Conservation (phyloP, 176 grass and related monocot genomes). For the Aegilops speltoides region DNA sequence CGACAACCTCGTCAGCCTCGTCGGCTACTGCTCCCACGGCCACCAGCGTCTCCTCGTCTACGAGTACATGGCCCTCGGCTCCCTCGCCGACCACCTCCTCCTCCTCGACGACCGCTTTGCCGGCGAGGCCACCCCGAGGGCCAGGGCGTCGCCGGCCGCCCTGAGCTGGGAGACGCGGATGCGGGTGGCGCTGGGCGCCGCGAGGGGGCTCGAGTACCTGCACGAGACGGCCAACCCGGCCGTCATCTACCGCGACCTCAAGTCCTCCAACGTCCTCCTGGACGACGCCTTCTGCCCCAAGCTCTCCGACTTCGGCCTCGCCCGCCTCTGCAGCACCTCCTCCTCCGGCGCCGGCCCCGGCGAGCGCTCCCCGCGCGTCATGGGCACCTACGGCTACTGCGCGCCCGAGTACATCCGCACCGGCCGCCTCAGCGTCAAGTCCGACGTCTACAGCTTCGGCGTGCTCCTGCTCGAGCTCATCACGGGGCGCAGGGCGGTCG, state of each 20-base stretch:
- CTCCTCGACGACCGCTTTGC: background rate
- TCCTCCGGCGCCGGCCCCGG: background rate
- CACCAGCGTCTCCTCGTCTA: background rate
- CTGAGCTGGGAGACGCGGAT: conserved; percentile 20
- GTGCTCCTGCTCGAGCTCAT: background rate
- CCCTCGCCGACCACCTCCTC: conserved; percentile 18
- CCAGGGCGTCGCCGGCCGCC: background rate
- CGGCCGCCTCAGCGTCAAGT: conserved; percentile 13
- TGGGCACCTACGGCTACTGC: conserved; percentile 73
- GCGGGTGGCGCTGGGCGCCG: conserved; percentile 1
- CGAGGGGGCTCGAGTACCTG: background rate
- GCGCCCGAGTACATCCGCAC: conserved; percentile 49
- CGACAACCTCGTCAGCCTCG: conserved; percentile 38
- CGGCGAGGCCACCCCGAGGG: background rate
- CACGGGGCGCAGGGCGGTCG: background rate
- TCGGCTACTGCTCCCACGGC: conserved; percentile 39
- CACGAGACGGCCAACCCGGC: conserved; percentile 15
- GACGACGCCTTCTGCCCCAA: conserved; percentile 35
- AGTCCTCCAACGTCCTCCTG: conserved; percentile 16
- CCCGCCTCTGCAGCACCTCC: conserved; percentile 43
- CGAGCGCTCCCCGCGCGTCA: conserved; percentile 31
- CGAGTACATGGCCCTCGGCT: conserved; percentile 13
- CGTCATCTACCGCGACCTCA: conserved; percentile 23
- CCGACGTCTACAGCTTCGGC: conserved; percentile 18
- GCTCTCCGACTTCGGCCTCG: conserved; percentile 87